A percentile compares a stretch with the other conserved stretches of the same genome.
These are phyloP conservation scores for Russula compacta DNA, from an alignment of 768 basidiomycete genomes.

Conservation along the genomic window DNA sequence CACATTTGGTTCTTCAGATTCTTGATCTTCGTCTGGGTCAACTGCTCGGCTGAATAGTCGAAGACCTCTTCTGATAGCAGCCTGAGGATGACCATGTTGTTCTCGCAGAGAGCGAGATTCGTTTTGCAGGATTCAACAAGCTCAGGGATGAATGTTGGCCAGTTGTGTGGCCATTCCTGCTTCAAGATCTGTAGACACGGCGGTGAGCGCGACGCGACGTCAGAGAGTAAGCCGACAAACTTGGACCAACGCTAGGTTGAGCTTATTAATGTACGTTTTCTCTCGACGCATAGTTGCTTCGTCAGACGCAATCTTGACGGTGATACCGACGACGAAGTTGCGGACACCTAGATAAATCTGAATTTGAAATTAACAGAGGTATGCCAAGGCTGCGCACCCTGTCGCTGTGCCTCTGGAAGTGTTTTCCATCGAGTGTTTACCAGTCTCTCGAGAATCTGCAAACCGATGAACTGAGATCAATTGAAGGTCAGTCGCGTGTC, in stretches of 20 bases:
- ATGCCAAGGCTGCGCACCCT: slow-evolving; percentile 41
- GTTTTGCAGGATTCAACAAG: slow-evolving; percentile 96
- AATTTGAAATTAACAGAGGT: slow-evolving; percentile 4
- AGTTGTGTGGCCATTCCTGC: slow-evolving; percentile 99
- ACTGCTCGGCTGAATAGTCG: slow-evolving; percentile 96
- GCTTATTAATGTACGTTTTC: slow-evolving; percentile 91
- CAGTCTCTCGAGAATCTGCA: slow-evolving; percentile 94
- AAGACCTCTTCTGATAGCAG: slow-evolving; percentile 98
- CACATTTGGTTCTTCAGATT: slow-evolving; percentile 98
- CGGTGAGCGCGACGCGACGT: background rate
- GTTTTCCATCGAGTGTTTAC: slow-evolving; percentile 95
- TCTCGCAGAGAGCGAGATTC: slow-evolving; percentile 94
- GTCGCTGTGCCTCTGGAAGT: slow-evolving; percentile 85
- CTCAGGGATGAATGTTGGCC: slow-evolving; percentile 96
- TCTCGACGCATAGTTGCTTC: slow-evolving; percentile 82
- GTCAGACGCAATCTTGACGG: slow-evolving; percentile 89
- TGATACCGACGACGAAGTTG: slow-evolving; percentile 91
- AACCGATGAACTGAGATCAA: slow-evolving; percentile 51
- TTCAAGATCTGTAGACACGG: slow-evolving; percentile 72
- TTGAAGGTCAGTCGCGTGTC: background rate
- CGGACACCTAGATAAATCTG: slow-evolving; percentile 59
- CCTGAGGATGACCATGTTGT: slow-evolving; percentile 98
- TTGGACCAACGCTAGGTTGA: slow-evolving; percentile 93
- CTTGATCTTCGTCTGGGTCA: slow-evolving; percentile 97
- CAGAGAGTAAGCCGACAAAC: slow-evolving; percentile 33